A percentile compares a stretch with the other conserved stretches of the same genome.
Conservation (phyloP, 1,284 basidiomycete species). For the Anthracocystis panici-leucophaei region DNA sequence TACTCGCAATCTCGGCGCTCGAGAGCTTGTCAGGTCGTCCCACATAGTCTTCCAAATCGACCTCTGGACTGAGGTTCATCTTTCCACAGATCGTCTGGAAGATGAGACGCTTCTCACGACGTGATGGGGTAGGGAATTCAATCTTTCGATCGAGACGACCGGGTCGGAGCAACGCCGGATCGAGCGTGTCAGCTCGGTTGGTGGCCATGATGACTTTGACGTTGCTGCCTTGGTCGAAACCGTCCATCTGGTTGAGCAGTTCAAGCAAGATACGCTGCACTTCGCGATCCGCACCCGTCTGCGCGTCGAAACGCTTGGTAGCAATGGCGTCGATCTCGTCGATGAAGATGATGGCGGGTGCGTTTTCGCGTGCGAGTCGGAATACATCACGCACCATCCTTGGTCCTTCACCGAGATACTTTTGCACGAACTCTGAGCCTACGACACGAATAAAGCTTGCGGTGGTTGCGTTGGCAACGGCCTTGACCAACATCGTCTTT, state of each 20-base stretch:
- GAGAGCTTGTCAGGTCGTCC: conserved; percentile 95
- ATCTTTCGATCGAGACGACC: conserved; percentile 99
- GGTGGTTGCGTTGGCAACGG: conserved; percentile 96
- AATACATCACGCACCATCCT: conserved; percentile 99
- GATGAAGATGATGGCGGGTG: conserved; percentile 99
- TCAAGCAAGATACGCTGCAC: conserved; percentile 99
- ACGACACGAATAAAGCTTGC: conserved; percentile 98
- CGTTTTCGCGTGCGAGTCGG: conserved; percentile 94
- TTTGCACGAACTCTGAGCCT: conserved; percentile 98
- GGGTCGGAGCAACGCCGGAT: conserved; percentile 95
- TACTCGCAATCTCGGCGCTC: conserved; percentile 93
- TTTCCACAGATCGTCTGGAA: conserved; percentile 98
- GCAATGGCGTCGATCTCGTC: conserved; percentile 99
- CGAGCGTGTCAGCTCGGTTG: conserved; percentile 69
- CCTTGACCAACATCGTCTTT: conserved; percentile 99
- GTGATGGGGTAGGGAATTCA: conserved; percentile 93
- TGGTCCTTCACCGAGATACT: conserved; percentile 98
- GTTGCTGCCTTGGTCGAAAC: conserved; percentile 98
- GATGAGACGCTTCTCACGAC: conserved; percentile 95
- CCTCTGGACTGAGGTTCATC: conserved; percentile 98
- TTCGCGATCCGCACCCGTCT: conserved; percentile 98
- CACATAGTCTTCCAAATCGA: conserved; percentile 98
- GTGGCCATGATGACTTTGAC: conserved; percentile 79
- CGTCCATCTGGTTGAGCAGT: conserved; percentile 99
- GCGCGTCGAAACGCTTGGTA: conserved; percentile 99